These are phyloP conservation scores for Cercospora zeina DNA, from an alignment of 2,329 filamentous ascomycete species.

Conservation along the genomic window DNA sequence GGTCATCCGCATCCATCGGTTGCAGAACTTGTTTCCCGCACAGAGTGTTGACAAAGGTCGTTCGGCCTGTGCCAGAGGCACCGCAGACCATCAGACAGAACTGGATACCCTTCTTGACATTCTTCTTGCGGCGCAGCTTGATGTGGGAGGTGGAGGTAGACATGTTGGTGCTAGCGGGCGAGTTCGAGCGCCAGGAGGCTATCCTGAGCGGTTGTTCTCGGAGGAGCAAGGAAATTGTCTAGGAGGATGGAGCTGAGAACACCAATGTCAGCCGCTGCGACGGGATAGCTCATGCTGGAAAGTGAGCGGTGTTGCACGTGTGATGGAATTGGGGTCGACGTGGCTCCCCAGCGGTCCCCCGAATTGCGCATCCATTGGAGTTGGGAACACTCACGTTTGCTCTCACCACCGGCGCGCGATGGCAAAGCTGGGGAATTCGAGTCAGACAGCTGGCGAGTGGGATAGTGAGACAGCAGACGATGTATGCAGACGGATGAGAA, in stretches of 20 bases:
- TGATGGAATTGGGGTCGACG: conserved; percentile 16
- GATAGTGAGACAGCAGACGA: conserved; percentile 3
- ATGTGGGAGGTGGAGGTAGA: conserved; percentile 51
- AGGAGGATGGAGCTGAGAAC: not conserved
- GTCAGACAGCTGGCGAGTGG: not conserved
- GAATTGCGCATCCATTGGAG: conserved; percentile 16
- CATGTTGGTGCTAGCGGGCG: conserved; percentile 33
- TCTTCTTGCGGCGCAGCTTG: conserved; percentile 99
- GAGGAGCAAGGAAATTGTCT: not conserved
- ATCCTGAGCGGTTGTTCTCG: conserved; percentile 29
- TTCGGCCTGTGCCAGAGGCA: conserved; percentile 96
- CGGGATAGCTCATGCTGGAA: not conserved
- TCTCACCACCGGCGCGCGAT: conserved; percentile 12
- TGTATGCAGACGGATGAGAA: not conserved
- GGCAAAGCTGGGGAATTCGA: not conserved
- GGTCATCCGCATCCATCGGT: conserved; percentile 91
- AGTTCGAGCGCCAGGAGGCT: conserved; percentile 29
- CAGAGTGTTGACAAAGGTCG: conserved; percentile 98
- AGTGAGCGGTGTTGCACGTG: not conserved
- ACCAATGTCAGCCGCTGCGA: not conserved
- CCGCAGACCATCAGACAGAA: conserved; percentile 99
- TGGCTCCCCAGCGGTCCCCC: conserved; percentile 11
- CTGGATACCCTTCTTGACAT: conserved; percentile 99
- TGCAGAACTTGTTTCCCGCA: conserved; percentile 90
- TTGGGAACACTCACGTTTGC: conserved; percentile 17